These are phyloP conservation scores for Quercus robur DNA, from an alignment of 306 rosid genomes.

Conservation along the genomic window DNA sequence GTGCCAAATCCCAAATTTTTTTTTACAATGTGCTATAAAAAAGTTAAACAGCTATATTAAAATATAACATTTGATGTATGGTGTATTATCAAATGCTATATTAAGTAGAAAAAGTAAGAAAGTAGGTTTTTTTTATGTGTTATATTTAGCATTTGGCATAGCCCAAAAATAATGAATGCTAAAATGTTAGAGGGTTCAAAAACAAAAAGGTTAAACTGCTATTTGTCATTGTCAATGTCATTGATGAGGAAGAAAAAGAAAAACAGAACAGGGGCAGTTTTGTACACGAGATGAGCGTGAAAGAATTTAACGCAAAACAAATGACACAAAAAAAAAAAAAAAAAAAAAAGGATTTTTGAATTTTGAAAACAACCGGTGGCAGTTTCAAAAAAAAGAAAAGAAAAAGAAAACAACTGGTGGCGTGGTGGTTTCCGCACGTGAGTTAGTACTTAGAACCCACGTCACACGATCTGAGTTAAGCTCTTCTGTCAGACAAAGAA, in stretches of 20 bases:
- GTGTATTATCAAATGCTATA: too few relatives aligned
- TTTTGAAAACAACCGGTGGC: background rate
- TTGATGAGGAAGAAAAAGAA: background rate
- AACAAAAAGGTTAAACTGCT: background rate
- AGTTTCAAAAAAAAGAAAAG: background rate
- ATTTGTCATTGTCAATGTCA: background rate
- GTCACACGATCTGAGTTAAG: background rate
- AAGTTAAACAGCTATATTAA: too few relatives aligned
- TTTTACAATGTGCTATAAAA: too few relatives aligned
- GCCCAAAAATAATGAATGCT: too few relatives aligned
- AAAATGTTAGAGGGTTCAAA: background rate
- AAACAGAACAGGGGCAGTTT: background rate
- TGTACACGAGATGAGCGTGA: slow-evolving; percentile 12
- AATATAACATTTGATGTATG: too few relatives aligned
- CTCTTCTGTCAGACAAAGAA: background rate
- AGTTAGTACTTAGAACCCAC: background rate
- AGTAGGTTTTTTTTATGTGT: too few relatives aligned
- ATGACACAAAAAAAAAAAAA: background rate
- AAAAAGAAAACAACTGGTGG: background rate
- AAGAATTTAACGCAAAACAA: background rate
- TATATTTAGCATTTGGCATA: too few relatives aligned
- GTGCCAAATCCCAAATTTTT: too few relatives aligned
- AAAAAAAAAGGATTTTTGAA: background rate
- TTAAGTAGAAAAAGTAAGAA: too few relatives aligned
- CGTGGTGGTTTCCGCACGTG: background rate